A percentile compares a stretch with the other conserved stretches of the same genome.
phyloP scores from a whole-genome alignment of 1,284 basidiomycete species.

The Irpex sp. region DNA sequence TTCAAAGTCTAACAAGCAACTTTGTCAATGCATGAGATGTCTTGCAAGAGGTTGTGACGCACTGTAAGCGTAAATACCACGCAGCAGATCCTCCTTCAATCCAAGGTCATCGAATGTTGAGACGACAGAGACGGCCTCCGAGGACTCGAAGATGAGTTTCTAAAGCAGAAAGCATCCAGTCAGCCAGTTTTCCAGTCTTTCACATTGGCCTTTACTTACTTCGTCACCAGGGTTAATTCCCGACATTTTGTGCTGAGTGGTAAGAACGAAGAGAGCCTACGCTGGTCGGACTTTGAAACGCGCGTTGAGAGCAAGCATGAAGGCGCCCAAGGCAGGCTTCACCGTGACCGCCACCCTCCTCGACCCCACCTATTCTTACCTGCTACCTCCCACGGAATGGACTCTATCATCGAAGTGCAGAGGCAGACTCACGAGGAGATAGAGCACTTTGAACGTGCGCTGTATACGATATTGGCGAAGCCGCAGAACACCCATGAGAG shows the following conservation, averaged over 20 bases:
- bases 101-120: slow-evolving; percentile 90
- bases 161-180: slow-evolving; percentile 21
- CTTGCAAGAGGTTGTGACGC: slow-evolving; percentile 28
- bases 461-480: slow-evolving; percentile 67
- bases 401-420: slow-evolving; percentile 89
- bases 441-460: slow-evolving; percentile 79
- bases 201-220: slow-evolving; percentile 29
- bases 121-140: slow-evolving; percentile 86
- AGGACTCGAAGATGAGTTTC: slow-evolving; percentile 98
- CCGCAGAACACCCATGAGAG: slow-evolving; percentile 55
- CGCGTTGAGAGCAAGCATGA: neutral
- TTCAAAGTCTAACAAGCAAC: slow-evolving; percentile 78
- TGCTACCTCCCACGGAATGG: slow-evolving; percentile 46
- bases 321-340: neutral
- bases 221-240: slow-evolving; percentile 76
- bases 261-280: slow-evolving; percentile 30
- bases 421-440: slow-evolving; percentile 94
- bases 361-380: no score
- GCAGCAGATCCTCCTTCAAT: slow-evolving; percentile 91
- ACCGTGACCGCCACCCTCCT: neutral
- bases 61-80: slow-evolving; percentile 99
- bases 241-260: slow-evolving; percentile 50
- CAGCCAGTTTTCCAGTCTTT: neutral
- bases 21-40: neutral
- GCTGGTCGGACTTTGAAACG: slow-evolving; percentile 54